Conservation (phyloP, 495 filamentous ascomycete genomes). For the Penicillium bovifimosum region DNA sequence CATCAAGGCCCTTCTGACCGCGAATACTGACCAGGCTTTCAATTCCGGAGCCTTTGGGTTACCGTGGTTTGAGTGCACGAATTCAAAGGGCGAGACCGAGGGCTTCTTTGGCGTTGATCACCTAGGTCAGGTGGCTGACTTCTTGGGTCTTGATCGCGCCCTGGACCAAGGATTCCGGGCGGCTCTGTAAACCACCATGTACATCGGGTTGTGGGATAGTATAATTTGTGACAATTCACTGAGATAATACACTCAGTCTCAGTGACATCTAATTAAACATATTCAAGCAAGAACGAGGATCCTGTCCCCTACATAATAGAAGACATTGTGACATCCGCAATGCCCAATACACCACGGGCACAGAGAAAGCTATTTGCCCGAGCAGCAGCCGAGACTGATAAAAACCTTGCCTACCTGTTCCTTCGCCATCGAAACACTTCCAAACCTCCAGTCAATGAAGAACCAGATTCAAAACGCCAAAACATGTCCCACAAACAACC, state of each 20-base stretch:
- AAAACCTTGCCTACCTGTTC: no score
- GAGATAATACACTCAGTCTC: not conserved
- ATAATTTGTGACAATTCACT: not conserved
- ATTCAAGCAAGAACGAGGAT: not conserved
- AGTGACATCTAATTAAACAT: not conserved
- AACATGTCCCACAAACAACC: not conserved
- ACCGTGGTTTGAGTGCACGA: constrained; percentile 65
- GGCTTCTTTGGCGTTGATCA: constrained; percentile 69
- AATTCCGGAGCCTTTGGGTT: constrained; percentile 62
- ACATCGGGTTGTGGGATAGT: not conserved
- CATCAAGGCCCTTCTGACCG: constrained; percentile 46
- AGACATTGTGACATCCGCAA: not conserved
- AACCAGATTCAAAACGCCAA: not conserved
- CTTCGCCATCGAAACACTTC: no score
- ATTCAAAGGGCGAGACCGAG: constrained; percentile 53
- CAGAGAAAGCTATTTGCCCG: no score
- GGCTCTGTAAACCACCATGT: constrained; percentile 12
- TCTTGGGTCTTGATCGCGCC: constrained; percentile 49
- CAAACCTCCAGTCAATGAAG: constrained; percentile 5
- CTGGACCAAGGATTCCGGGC: constrained; percentile 29
- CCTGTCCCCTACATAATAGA: not conserved
- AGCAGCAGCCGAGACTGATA: no score
- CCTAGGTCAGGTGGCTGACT: constrained; percentile 56
- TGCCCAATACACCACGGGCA: not conserved
- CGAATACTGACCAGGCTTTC: constrained; percentile 56